Evolutionary conservation across 768 basidiomycete species (phyloP), one percentile per base, ranked within the genome.

Genomic region (Vararia minispora): DNA sequence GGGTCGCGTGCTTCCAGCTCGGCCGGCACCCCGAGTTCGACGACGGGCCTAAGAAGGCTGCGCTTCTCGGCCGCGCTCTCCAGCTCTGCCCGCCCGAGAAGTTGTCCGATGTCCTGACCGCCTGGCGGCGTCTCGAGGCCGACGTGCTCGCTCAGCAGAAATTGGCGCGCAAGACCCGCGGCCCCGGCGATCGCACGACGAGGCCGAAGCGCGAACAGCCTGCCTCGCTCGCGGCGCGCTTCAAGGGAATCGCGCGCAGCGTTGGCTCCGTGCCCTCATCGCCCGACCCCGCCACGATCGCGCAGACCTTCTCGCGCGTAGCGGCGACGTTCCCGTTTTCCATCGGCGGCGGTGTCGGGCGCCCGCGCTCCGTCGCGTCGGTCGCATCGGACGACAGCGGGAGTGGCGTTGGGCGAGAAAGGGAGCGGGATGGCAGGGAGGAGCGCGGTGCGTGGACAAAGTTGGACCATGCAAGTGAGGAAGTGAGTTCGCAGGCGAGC

Each of bases 1-100:
- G 92, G 92, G 76, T 83, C 20, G 76, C 82, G 2, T 89, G 86
- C 53, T 88, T 80, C 60, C 81, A 87, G 58, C 72, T 98, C 2
- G 92, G 88, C 12, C 73, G 80, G 42, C 83, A 90, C 47, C 65
- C 75, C 6, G 87, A 84, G 50, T 91, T 80, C 51, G 52, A 66
- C 2, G 80, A 91, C 43, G 57, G 74, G 5, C 58, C 69, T 9
- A 73, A 76, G 48, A 84, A 82, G 52, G 64, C 89, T 43, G 62
- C 59, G 2, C 66, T 94, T 1, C 58, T 97, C 14, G 88, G 88
- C 2, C 72, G 76, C 35, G 86, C 91, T 3, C 63, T 97, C 21
- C 79, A 89, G 51, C 65, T 95, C 13, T 94, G 90, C 55, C 90
- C 92, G 1, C 57, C 82, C 0, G 86, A 89, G 38, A 71, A 75